Percentiles rank a stretch among this genome's conserved stretches.
Conservation (phyloP, 345 rosid species). For the Rhodamnia rubescens region DNA sequence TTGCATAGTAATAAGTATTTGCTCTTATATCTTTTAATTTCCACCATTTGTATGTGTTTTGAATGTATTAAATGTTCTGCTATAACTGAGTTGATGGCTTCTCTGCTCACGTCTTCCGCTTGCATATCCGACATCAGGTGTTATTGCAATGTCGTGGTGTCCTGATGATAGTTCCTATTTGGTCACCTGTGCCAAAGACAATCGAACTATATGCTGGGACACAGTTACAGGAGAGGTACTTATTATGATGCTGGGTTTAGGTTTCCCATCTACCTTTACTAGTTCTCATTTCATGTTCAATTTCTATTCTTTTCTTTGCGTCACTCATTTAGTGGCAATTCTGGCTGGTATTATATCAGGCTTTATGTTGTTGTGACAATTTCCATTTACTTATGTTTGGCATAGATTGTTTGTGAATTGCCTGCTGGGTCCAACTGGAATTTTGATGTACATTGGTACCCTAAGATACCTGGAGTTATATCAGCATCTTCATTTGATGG, state of each 20-base stretch:
- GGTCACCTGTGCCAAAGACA: slow-evolving; percentile 96
- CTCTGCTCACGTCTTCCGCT: neutral
- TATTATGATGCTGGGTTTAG: neutral
- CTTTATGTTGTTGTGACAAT: neutral
- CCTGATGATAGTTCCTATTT: slow-evolving; percentile 88
- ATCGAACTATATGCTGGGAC: slow-evolving; percentile 98
- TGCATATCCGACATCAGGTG: slow-evolving; percentile 37
- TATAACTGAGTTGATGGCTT: neutral
- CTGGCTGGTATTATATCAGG: neutral
- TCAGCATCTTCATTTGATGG: slow-evolving; percentile 98
- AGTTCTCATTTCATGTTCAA: neutral
- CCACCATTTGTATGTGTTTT: neutral
- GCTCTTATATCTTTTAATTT: neutral
- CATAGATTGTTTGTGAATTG: slow-evolving; percentile 78
- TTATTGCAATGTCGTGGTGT: slow-evolving; percentile 99
- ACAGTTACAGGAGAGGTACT: slow-evolving; percentile 76
- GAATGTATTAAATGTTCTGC: neutral
- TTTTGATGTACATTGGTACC: slow-evolving; percentile 97
- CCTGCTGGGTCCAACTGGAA: slow-evolving; percentile 98
- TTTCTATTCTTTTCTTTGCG: neutral
- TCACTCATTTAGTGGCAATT: neutral
- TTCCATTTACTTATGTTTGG: neutral
- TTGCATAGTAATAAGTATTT: neutral
- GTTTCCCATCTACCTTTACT: neutral
- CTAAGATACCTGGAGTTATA: slow-evolving; percentile 90